Base-by-base conservation (phyloP, 352 stramenopile genomes). In the Phytophthora pseudosyringae region DNA sequence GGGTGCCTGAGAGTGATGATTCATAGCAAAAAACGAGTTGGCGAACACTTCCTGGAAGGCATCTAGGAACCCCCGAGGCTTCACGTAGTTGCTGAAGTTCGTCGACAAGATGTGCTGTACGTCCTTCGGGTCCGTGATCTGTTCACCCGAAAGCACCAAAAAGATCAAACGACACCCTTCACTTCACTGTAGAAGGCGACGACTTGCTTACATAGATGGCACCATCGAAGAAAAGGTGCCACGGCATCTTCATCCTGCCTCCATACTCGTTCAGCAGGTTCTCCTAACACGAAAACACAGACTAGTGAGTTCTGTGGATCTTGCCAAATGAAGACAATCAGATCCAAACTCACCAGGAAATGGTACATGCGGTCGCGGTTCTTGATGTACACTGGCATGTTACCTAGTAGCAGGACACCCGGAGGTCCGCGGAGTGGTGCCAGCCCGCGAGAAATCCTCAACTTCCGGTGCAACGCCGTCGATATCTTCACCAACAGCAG, bases 1-100 rank as follows among this genome's bases (percentile, higher is more conserved):
- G 1, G 62, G 54, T n/a, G 69, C 72, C 52, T 84, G 40, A n/a
- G 66, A 51, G 53, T 90, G 81, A 50, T 90, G 81, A 51, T 90
- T 93, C 68, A 89, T 75, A 15, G 76, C 78, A 31, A 93, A 93
- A 49, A 93, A 90, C 32, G 83, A 88, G 50, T 89, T 75, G 33
- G 76, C 76, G 63, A 93, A 90, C 28, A 90, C 51, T 51, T 90
- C 81, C 2, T 76, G 57, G 56, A 88, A 90, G 1, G 80, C 80
- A 38, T 89, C 80, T 28, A 91, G 66, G 46, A 93, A 88, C 5
- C 80, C 76, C 50, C 86, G 69, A 3, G 83, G 80, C 65, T 93
- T 93, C 56, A 91, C 64, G 68, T 90, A 93, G 58, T 93, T 93
- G 58, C 61, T 59, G 39, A 88, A 78, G 15, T 90, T 88, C 1